These are phyloP conservation scores for Calophaca sinica DNA, from an alignment of 306 rosid genomes.

Conservation along the genomic window DNA sequence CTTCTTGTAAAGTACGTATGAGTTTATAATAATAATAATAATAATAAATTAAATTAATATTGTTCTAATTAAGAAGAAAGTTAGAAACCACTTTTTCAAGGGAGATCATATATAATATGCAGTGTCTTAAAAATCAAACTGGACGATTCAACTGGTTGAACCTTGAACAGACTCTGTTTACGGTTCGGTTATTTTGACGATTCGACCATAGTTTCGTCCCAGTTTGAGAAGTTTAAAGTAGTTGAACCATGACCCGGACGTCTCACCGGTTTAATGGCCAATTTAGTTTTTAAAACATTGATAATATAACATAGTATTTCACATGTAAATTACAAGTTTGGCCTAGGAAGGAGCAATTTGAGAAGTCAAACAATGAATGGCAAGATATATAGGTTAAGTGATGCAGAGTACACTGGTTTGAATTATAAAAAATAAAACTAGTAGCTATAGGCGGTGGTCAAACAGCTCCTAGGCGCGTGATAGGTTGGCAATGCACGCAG, in stretches of 20 bases:
- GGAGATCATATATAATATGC: not conserved
- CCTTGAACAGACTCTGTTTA: too few species aligned
- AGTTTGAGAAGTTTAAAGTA: too few species aligned
- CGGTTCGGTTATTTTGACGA: too few species aligned
- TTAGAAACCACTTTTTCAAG: slow-evolving; percentile 33
- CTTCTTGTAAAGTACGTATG: slow-evolving; percentile 51
- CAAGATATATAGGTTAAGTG: slow-evolving; percentile 17
- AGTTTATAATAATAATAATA: slow-evolving; percentile 13
- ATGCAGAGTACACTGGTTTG: not conserved
- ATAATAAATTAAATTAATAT: slow-evolving; percentile 3
- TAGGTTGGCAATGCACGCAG: slow-evolving; percentile 72
- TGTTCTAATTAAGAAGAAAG: slow-evolving; percentile 35
- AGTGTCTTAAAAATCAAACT: too few species aligned
- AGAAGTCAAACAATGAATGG: slow-evolving; percentile 42
- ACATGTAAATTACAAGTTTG: slow-evolving; percentile 46
- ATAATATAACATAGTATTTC: not conserved
- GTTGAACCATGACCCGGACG: too few species aligned
- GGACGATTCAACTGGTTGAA: too few species aligned
- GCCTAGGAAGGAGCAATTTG: slow-evolving; percentile 32
- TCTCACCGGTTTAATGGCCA: too few species aligned
- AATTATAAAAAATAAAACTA: not conserved
- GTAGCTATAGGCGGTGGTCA: slow-evolving; percentile 49
- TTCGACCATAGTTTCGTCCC: too few species aligned
- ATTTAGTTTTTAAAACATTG: too few species aligned
- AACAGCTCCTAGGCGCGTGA: slow-evolving; percentile 69